Percentiles rank a stretch among this genome's conserved stretches.
phyloP scores from a whole-genome alignment of 371 early-diverging fungal species.

The Sporodiniella umbellata region DNA sequence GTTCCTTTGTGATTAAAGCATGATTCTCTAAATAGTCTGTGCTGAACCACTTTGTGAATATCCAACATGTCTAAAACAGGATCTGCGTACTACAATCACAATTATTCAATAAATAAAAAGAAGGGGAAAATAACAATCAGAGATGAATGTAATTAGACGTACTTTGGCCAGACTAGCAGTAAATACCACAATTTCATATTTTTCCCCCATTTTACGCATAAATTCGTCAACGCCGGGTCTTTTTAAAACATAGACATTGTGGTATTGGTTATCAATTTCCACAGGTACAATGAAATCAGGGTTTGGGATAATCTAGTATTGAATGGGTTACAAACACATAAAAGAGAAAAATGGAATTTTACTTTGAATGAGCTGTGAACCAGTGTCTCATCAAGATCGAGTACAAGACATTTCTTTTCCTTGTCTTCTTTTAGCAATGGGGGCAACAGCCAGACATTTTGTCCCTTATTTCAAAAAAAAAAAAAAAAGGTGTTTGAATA shows the following conservation, averaged over 20 bases:
- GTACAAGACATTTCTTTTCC: slow-evolving; percentile 52
- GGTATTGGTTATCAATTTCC: slow-evolving; percentile 86
- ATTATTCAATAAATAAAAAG: background rate
- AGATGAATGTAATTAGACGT: slow-evolving; percentile 12
- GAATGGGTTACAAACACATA: background rate
- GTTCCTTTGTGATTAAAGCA: slow-evolving; percentile 93
- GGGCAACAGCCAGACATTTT: slow-evolving; percentile 33
- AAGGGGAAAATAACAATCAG: too few species aligned
- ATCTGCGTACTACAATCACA: slow-evolving; percentile 82
- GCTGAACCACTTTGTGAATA: slow-evolving; percentile 76
- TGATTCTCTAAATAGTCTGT: slow-evolving; percentile 94
- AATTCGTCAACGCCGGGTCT: slow-evolving; percentile 95
- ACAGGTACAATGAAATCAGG: slow-evolving; percentile 90
- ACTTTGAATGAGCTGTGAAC: slow-evolving; percentile 65
- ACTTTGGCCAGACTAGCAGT: slow-evolving; percentile 95
- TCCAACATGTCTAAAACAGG: slow-evolving; percentile 95
- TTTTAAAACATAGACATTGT: slow-evolving; percentile 94
- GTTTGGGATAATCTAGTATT: slow-evolving; percentile 59
- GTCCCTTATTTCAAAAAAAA: slow-evolving; percentile 10
- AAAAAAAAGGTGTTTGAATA: background rate
- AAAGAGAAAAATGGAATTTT: background rate
- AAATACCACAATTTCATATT: slow-evolving; percentile 94
- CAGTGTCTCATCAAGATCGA: slow-evolving; percentile 67
- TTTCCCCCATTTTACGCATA: slow-evolving; percentile 79
- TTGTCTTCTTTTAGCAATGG: slow-evolving; percentile 38